Evolutionary conservation across 768 basidiomycete genomes (phyloP).

Genomic region (Suillus plorans): DNA sequence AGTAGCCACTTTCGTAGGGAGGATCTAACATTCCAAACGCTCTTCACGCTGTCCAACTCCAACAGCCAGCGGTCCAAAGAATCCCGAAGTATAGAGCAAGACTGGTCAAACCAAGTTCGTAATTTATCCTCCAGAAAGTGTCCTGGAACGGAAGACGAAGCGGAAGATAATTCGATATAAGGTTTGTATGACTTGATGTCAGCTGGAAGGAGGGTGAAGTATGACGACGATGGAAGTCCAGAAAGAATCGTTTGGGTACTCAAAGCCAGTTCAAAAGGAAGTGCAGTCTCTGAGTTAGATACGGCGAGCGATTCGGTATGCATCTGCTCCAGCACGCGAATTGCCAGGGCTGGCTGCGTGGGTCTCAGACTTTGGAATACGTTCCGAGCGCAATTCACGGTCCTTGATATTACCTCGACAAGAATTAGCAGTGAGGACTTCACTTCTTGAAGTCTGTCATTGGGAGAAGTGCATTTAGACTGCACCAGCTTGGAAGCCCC

Average conservation of each 20-base stretch:
- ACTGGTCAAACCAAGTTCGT: conserved; percentile 62
- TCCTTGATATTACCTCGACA: conserved; percentile 57
- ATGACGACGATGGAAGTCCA: conserved; percentile 78
- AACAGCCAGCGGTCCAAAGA: conserved; percentile 58
- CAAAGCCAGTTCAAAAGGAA: conserved; percentile 56
- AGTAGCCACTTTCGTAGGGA: conserved; percentile 49
- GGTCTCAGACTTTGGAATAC: conserved; percentile 48
- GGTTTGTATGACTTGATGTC: conserved; percentile 79
- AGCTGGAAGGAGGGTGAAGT: conserved; percentile 73
- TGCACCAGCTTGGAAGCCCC: conserved; percentile 15
- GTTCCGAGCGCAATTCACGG: conserved; percentile 53
- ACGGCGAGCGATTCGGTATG: conserved; percentile 46
- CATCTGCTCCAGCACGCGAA: conserved; percentile 57
- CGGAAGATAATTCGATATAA: conserved; percentile 71
- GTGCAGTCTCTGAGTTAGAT: conserved; percentile 19
- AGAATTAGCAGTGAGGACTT: conserved; percentile 51
- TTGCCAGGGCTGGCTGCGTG: conserved; percentile 47
- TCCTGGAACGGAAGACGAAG: conserved; percentile 50
- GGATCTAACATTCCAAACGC: conserved; percentile 70
- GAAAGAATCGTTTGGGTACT: conserved; percentile 68
- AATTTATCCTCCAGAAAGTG: conserved; percentile 47
- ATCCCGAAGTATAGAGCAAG: conserved; percentile 42
- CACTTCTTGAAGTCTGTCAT: conserved; percentile 47
- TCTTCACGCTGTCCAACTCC: conserved; percentile 56
- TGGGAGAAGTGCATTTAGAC: conserved; percentile 20